These are phyloP conservation scores for Pseudocercospora cruenta DNA, from an alignment of 2,329 filamentous ascomycete species.

Conservation along the genomic window DNA sequence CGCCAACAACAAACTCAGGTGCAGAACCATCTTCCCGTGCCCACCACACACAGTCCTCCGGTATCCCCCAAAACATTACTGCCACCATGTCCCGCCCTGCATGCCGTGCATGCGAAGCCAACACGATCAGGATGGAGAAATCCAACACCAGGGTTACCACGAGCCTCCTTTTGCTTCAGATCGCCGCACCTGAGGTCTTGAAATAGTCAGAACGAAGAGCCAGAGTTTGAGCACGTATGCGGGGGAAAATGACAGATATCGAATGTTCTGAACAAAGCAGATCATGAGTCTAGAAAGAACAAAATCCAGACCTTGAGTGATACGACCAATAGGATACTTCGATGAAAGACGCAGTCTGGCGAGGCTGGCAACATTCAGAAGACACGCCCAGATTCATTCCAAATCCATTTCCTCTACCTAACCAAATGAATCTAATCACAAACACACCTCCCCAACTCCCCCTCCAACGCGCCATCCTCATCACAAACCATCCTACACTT, in stretches of 20 bases:
- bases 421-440: constrained; percentile 1
- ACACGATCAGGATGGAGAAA: not conserved
- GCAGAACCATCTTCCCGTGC: not conserved
- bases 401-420: not conserved
- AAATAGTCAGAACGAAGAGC: too few species aligned
- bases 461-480: not conserved
- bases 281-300: too few species aligned
- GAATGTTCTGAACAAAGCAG: too few species aligned
- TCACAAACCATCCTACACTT: constrained; percentile 15
- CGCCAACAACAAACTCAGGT: not conserved
- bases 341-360: too few species aligned
- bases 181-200: too few species aligned
- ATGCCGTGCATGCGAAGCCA: not conserved
- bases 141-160: not conserved
- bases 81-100: not conserved
- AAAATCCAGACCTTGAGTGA: too few species aligned
- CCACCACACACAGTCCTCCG: not conserved
- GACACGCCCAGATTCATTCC: not conserved
- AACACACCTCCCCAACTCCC: constrained; percentile 14
- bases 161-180: not conserved
- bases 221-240: too few species aligned
- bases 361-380: too few species aligned
- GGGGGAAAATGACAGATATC: too few species aligned
- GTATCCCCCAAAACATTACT: not conserved
- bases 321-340: too few species aligned